Evolutionary conservation across 257 asterid species (phyloP).

Genomic region (Salvia splendens): DNA sequence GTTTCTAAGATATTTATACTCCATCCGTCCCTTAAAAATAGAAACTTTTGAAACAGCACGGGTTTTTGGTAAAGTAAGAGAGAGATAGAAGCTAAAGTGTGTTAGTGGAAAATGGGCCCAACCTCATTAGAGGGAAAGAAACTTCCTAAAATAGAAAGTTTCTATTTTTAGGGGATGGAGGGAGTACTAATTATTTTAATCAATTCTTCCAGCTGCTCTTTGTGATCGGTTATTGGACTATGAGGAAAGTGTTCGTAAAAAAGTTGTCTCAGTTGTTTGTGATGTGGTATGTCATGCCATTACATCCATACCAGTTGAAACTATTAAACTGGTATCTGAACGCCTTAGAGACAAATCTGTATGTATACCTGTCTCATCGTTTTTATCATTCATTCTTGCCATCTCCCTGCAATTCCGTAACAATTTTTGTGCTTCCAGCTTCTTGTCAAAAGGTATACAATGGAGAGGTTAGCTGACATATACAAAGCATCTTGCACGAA

Average conservation of each 20-base stretch:
- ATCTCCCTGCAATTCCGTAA: constrained; percentile 28
- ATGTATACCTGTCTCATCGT: constrained; percentile 39
- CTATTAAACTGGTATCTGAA: constrained; percentile 80
- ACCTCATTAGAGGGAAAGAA: too few relatives aligned
- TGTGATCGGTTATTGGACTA: constrained; percentile 82
- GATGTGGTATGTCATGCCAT: constrained; percentile 75
- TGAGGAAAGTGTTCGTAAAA: constrained; percentile 91
- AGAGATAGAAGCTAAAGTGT: too few relatives aligned
- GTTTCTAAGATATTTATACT: constrained; percentile 19
- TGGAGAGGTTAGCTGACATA: constrained; percentile 93
- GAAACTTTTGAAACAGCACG: too few relatives aligned
- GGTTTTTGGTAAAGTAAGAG: too few relatives aligned
- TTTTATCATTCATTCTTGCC: constrained; percentile 21
- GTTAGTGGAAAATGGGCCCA: too few relatives aligned
- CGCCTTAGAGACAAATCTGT: constrained; percentile 98
- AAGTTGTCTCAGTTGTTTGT: constrained; percentile 83
- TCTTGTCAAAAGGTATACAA: constrained; percentile 78
- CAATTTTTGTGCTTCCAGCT: constrained; percentile 53
- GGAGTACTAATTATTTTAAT: constrained; percentile 34
- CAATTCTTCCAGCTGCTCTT: constrained; percentile 69
- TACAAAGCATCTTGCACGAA: constrained; percentile 68
- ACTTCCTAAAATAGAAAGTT: too few relatives aligned
- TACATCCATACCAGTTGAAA: constrained; percentile 68
- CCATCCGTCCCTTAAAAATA: too few relatives aligned
- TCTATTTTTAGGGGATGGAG: too few relatives aligned